A percentile compares a stretch with the other conserved stretches of the same genome.
Conservation (phyloP, 345 rosid species). For the Sisymbrium irio region DNA sequence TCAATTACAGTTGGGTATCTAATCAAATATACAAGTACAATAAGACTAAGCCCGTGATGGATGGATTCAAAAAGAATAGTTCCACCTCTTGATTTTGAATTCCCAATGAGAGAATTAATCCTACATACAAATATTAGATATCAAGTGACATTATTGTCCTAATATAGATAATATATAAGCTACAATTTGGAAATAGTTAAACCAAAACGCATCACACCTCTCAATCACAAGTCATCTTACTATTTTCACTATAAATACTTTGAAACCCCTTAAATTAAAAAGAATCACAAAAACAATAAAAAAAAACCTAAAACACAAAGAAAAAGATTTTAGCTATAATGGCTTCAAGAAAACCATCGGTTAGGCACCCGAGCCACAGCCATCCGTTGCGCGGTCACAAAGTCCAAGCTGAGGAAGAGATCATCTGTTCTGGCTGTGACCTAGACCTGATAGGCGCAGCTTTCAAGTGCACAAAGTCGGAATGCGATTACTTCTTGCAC, state of each 20-base stretch:
- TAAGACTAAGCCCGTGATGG: background rate
- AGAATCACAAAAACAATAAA: background rate
- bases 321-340: background rate
- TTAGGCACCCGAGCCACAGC: slow-evolving; percentile 33
- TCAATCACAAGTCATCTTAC: background rate
- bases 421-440: slow-evolving; percentile 33
- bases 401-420: slow-evolving; percentile 28
- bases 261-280: background rate
- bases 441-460: slow-evolving; percentile 27
- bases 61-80: background rate
- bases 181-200: slow-evolving; percentile 28
- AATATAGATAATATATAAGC: background rate
- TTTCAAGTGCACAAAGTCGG: slow-evolving; percentile 37
- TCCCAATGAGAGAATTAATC: background rate
- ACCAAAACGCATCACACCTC: slow-evolving; percentile 14
- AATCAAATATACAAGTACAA: background rate
- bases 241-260: slow-evolving; percentile 14
- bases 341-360: slow-evolving; percentile 31
- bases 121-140: too few species aligned
- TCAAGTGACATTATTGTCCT: too few species aligned
- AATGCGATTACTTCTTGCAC: slow-evolving; percentile 33
- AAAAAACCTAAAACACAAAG: background rate
- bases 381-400: slow-evolving; percentile 34
- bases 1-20: background rate
- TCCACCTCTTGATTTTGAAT: background rate